These are phyloP conservation scores for Cladosporium sp. DNA, from an alignment of 2,329 filamentous ascomycete genomes.

Conservation along the genomic window DNA sequence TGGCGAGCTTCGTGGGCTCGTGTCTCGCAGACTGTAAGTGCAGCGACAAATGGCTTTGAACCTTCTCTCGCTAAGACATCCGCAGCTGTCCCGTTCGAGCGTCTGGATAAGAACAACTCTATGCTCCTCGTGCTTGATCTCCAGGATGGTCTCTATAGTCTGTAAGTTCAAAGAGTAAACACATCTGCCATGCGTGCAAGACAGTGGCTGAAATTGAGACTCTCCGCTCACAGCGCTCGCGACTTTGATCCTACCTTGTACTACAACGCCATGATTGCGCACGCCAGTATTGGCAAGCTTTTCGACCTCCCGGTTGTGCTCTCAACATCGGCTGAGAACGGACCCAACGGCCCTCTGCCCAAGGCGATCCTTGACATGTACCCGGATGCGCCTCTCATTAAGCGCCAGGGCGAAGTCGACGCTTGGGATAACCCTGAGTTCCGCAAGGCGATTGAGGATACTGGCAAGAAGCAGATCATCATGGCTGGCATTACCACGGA, in stretches of 20 bases:
- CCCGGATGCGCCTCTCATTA: constrained; percentile 65
- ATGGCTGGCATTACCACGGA: constrained; percentile 72
- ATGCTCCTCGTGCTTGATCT: constrained; percentile 59
- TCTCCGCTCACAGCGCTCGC: constrained; percentile 45
- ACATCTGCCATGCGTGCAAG: neutral
- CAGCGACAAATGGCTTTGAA: neutral
- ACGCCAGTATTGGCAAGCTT: constrained; percentile 63
- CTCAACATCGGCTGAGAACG: constrained; percentile 66
- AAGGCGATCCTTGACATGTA: constrained; percentile 64
- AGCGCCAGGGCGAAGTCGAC: constrained; percentile 70
- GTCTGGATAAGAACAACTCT: constrained; percentile 45
- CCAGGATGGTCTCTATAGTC: constrained; percentile 59
- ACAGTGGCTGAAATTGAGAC: neutral
- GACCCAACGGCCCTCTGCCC: constrained; percentile 70
- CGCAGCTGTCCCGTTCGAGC: constrained; percentile 35
- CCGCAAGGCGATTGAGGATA: constrained; percentile 62
- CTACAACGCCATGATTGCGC: constrained; percentile 66
- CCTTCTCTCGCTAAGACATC: neutral
- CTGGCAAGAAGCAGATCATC: constrained; percentile 69
- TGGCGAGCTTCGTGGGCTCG: neutral
- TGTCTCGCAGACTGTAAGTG: constrained; percentile 9
- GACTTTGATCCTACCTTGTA: constrained; percentile 68
- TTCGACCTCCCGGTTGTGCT: constrained; percentile 70
- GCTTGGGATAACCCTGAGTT: constrained; percentile 76
- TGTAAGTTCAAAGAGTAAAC: constrained; percentile 27